These are phyloP conservation scores for Alternaria angustiovoidea DNA, from an alignment of 2,329 filamentous ascomycete genomes.

Conservation along the genomic window DNA sequence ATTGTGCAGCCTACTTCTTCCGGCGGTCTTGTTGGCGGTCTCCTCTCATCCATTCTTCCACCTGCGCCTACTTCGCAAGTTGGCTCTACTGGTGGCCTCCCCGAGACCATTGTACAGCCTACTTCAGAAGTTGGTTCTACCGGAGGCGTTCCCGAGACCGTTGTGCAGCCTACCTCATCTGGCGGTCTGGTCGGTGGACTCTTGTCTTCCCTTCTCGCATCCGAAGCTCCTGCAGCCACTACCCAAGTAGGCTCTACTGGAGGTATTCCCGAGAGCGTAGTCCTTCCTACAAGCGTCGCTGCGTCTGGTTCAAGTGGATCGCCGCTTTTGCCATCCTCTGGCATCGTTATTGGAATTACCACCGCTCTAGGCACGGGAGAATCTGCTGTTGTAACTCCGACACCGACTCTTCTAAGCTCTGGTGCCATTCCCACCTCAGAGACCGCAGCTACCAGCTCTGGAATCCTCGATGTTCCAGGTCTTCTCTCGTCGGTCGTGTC, in stretches of 20 bases:
- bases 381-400: slow-evolving; percentile 16
- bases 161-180: slow-evolving; percentile 17
- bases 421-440: slow-evolving; percentile 35
- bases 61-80: slow-evolving; percentile 22
- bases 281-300: slow-evolving; percentile 31
- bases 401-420: slow-evolving; percentile 25
- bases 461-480: slow-evolving; percentile 20
- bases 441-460: slow-evolving; percentile 21
- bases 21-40: slow-evolving; percentile 16
- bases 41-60: slow-evolving; percentile 22
- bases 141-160: slow-evolving; percentile 22
- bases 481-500: slow-evolving; percentile 32
- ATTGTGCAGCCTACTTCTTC: slow-evolving; percentile 16
- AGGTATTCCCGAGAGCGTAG: slow-evolving; percentile 29
- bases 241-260: slow-evolving; percentile 34
- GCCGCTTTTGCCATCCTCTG: slow-evolving; percentile 22
- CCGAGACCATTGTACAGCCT: slow-evolving; percentile 18
- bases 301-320: slow-evolving; percentile 6
- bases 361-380: slow-evolving; percentile 43
- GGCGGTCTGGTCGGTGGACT: slow-evolving; percentile 17
- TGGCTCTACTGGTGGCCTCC: slow-evolving; percentile 23
- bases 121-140: slow-evolving; percentile 25
- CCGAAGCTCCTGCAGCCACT: slow-evolving; percentile 20
- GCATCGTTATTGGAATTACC: slow-evolving; percentile 48
- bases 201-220: slow-evolving; percentile 22